Evolutionary conservation across 768 basidiomycete species (phyloP).

Genomic region (Psilocybe azurescens): DNA sequence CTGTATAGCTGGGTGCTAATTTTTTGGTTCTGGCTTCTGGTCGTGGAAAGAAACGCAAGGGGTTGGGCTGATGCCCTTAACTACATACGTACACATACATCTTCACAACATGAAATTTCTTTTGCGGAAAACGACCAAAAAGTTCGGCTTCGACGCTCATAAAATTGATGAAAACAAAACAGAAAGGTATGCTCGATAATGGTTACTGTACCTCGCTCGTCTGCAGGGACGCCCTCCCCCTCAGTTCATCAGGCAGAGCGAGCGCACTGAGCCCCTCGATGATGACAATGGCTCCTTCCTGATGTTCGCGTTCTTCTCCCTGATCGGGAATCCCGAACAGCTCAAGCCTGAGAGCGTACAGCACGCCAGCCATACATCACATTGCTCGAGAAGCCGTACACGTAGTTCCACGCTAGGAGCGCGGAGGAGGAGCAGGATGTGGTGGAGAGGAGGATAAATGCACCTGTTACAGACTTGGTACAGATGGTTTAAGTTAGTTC

Average conservation of each 20-base stretch:
- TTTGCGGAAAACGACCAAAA: too few relatives aligned
- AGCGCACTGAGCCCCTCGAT: slow-evolving; percentile 61
- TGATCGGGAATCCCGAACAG: slow-evolving; percentile 75
- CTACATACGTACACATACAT: too few relatives aligned
- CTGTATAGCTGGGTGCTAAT: too few relatives aligned
- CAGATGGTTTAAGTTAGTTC: too few relatives aligned
- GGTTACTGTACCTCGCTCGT: too few relatives aligned
- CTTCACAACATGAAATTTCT: too few relatives aligned
- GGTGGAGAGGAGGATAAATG: slow-evolving; percentile 76
- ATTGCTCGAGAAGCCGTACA: slow-evolving; percentile 61
- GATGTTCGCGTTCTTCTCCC: slow-evolving; percentile 72
- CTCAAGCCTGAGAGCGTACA: slow-evolving; percentile 75
- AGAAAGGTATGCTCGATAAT: too few relatives aligned
- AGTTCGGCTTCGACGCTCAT: too few relatives aligned
- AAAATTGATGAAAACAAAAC: too few relatives aligned
- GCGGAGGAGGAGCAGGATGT: slow-evolving; percentile 73
- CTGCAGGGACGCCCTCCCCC: slow-evolving; percentile 52
- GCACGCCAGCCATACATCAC: slow-evolving; percentile 79
- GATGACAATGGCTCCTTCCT: slow-evolving; percentile 65
- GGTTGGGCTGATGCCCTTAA: too few relatives aligned
- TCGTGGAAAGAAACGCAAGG: too few relatives aligned
- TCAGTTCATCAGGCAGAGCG: slow-evolving; percentile 70
- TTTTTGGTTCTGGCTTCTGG: too few relatives aligned
- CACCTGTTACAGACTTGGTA: slow-evolving; percentile 66
- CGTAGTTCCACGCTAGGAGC: slow-evolving; percentile 83